These are phyloP conservation scores for Apiotrichum sp. DNA, from an alignment of 1,284 basidiomycete species.

Conservation along the genomic window DNA sequence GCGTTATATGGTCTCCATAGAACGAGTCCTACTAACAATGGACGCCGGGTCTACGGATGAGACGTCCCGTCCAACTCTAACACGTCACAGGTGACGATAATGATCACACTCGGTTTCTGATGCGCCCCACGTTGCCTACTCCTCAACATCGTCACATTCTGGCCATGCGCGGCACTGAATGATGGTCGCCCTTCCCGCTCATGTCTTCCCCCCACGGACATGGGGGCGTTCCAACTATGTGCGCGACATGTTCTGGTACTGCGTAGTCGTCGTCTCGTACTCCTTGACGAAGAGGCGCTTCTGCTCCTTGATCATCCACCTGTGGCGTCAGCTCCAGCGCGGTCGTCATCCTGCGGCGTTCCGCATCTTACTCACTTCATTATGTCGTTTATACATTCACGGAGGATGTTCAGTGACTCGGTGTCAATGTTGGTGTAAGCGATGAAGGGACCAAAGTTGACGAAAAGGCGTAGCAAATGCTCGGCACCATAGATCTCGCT, in stretches of 20 bases:
- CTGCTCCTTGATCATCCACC: slow-evolving; percentile 50
- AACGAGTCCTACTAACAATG: neutral
- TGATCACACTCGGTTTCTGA: too few relatives aligned
- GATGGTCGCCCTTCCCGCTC: too few relatives aligned
- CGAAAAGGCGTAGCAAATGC: slow-evolving; percentile 84
- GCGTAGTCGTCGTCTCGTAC: slow-evolving; percentile 48
- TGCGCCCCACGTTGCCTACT: too few relatives aligned
- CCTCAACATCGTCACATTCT: too few relatives aligned
- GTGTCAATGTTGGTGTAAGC: slow-evolving; percentile 84
- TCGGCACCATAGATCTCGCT: slow-evolving; percentile 91
- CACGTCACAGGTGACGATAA: too few relatives aligned
- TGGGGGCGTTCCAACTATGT: slow-evolving; percentile 23
- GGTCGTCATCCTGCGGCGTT: neutral
- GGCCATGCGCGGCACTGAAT: too few relatives aligned
- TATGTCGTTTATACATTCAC: slow-evolving; percentile 86
- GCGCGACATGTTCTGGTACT: slow-evolving; percentile 46
- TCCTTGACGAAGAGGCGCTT: slow-evolving; percentile 47
- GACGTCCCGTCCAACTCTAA: too few relatives aligned
- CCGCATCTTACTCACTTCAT: slow-evolving; percentile 59
- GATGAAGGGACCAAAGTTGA: slow-evolving; percentile 65
- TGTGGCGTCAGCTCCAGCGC: slow-evolving; percentile 9
- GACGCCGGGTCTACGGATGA: neutral
- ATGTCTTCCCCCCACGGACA: neutral
- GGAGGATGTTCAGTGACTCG: slow-evolving; percentile 73
- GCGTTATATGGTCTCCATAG: neutral